These are phyloP conservation scores for Citrus trifoliata DNA, from an alignment of 345 rosid genomes.

Conservation along the genomic window DNA sequence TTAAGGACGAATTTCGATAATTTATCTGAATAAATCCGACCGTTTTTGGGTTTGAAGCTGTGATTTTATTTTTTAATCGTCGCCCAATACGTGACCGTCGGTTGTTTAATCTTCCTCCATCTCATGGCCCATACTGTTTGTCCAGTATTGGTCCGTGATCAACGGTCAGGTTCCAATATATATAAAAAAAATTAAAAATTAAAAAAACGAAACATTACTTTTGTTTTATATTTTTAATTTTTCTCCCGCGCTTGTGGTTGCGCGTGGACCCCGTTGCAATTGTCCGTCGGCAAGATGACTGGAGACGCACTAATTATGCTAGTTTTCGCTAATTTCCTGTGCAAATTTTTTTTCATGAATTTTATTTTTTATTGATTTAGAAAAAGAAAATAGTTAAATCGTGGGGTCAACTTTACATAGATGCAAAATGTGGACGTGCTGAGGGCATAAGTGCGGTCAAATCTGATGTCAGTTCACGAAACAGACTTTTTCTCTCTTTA, in stretches of 20 bases:
- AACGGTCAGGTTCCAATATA: background rate
- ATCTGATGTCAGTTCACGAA: background rate
- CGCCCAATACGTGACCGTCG: slow-evolving; percentile 3
- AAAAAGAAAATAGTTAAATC: background rate
- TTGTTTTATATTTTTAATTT: no score
- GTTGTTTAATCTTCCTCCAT: background rate
- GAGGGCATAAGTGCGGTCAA: background rate
- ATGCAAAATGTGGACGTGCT: background rate
- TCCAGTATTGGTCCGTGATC: slow-evolving; percentile 7
- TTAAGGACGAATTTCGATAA: background rate
- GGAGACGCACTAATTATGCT: slow-evolving; percentile 15
- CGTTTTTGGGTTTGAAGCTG: background rate
- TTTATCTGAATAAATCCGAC: background rate
- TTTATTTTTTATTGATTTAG: no score
- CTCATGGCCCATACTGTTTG: slow-evolving; percentile 1
- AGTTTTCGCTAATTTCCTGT: background rate
- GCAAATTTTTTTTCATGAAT: background rate
- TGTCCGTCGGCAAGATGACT: slow-evolving; percentile 10
- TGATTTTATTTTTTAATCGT: background rate
- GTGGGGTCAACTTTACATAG: background rate
- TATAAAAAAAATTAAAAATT: no score
- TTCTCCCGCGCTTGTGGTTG: slow-evolving; percentile 10
- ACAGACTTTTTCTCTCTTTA: background rate
- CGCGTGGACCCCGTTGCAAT: slow-evolving; percentile 16
- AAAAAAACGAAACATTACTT: background rate